Conservation (phyloP, 2,329 filamentous ascomycete genomes). For the Fusarium euwallaceae region DNA sequence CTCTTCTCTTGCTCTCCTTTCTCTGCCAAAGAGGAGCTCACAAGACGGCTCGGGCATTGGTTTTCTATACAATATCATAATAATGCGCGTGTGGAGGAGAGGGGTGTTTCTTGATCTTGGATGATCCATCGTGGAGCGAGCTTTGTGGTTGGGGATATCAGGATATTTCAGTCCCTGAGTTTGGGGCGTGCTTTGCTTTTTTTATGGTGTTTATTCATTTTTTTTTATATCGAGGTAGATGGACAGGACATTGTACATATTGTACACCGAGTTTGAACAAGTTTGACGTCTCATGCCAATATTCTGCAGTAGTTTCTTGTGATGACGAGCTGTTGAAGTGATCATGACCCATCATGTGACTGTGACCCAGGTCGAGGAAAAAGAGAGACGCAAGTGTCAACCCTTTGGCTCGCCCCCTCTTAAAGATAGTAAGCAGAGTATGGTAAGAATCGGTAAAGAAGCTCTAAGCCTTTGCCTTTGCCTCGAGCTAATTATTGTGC, state of each 20-base stretch:
- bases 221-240: slow-evolving; percentile 32
- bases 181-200: slow-evolving; percentile 13
- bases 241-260: slow-evolving; percentile 38
- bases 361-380: background rate
- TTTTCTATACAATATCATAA: slow-evolving; percentile 43
- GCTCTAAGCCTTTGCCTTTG: background rate
- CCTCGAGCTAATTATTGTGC: background rate
- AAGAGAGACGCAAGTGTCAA: background rate
- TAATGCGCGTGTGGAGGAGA: slow-evolving; percentile 28
- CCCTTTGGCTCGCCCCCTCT: background rate
- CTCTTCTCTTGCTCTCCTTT: slow-evolving; percentile 19
- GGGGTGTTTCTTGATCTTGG: slow-evolving; percentile 29
- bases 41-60: slow-evolving; percentile 13
- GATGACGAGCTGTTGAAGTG: background rate
- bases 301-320: background rate
- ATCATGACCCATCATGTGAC: background rate
- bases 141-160: slow-evolving; percentile 14
- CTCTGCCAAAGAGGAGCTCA: slow-evolving; percentile 16
- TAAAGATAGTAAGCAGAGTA: background rate
- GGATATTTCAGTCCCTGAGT: slow-evolving; percentile 25
- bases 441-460: background rate
- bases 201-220: slow-evolving; percentile 36
- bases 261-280: slow-evolving; percentile 45
- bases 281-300: slow-evolving; percentile 18
- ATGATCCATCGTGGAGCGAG: slow-evolving; percentile 30